Evolutionary conservation across 768 basidiomycete species (phyloP).

Genomic region (Boletus pseudopeckii): DNA sequence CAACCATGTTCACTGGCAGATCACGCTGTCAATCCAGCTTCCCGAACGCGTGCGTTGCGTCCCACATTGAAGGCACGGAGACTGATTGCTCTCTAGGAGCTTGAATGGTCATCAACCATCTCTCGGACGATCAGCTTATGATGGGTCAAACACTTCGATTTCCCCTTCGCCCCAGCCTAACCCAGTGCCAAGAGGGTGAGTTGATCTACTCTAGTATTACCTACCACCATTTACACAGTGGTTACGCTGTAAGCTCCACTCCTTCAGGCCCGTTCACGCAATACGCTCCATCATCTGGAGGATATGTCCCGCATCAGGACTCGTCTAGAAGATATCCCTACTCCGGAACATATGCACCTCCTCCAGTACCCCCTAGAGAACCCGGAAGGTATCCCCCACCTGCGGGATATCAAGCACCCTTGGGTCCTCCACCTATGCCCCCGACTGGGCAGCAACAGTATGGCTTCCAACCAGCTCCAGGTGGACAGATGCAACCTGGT

Average conservation of each 20-base stretch:
- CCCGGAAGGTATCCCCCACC: not conserved
- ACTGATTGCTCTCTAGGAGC: not conserved
- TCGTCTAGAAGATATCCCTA: constrained; percentile 10
- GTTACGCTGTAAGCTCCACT: constrained; percentile 13
- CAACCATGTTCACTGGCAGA: not conserved
- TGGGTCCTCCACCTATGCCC: constrained; percentile 47
- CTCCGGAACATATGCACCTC: constrained; percentile 11
- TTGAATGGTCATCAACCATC: not conserved
- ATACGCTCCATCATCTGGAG: constrained; percentile 6
- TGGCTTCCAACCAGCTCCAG: constrained; percentile 52
- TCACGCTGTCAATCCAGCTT: constrained; percentile 3
- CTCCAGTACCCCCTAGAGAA: constrained; percentile 16
- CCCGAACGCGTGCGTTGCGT: constrained; percentile 14
- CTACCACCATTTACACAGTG: constrained; percentile 39
- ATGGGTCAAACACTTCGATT: not conserved
- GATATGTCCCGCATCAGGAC: constrained; percentile 21
- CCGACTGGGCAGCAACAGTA: constrained; percentile 59
- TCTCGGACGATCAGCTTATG: not conserved
- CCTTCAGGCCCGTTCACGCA: constrained; percentile 7
- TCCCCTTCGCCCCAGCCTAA: not conserved
- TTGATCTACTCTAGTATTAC: constrained; percentile 2
- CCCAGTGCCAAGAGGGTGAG: constrained; percentile 12
- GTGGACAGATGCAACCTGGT: constrained; percentile 49
- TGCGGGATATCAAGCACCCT: constrained; percentile 14
- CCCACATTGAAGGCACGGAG: not conserved